Evolutionary conservation across 176 grass and related monocot genomes (phyloP), one percentile per base, ranked within the genome.

Genomic region (Triticum dicoccoides): DNA sequence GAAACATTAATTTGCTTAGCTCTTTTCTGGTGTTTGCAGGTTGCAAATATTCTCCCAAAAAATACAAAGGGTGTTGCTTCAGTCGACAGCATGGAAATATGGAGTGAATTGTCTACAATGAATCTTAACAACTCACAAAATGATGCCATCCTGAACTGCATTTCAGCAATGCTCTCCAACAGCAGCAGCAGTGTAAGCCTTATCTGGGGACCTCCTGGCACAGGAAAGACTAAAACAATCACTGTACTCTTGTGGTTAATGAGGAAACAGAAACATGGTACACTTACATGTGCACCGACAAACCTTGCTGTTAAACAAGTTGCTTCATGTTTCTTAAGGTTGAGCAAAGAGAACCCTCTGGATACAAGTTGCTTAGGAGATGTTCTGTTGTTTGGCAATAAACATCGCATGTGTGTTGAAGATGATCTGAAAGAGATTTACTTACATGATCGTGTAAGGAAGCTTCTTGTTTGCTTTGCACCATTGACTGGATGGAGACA

Each of bases 161-260:
- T 95, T 59, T 91, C 88, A 51, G 80, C 71, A 66, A 85, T 71
- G 74, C 72, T 91, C 30, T 35, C 61, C 84, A 64, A 20, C 8
- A 44, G 30, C 20, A 63, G 23, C 73, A 87, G 80, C 83, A 78
- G 80, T 41, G 82, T 93, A 47, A 93, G 79, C 71, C 88, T 95
- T 74, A 89, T 95, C 42, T 95, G 91, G 91, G 93, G 93, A 33
- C 93, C 93, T 65, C 93, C 91, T 63, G 93, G 89, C 39, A 93
- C 91, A 20, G 91, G 93, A 61, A 93, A 95, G 79, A 95, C 91
- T 17, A 95, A 93, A 82, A 93, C 93, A 13, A 83, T 82, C 56
- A 84, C 80, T 76, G 88, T 85, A 9, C 58, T 95, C 4, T 29
- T 95, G 41, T 89, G 88, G 86, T 66, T 89, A 75, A 76, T 95